Conservation (phyloP, 805 yeast species). For the Pichia kluyveri region DNA sequence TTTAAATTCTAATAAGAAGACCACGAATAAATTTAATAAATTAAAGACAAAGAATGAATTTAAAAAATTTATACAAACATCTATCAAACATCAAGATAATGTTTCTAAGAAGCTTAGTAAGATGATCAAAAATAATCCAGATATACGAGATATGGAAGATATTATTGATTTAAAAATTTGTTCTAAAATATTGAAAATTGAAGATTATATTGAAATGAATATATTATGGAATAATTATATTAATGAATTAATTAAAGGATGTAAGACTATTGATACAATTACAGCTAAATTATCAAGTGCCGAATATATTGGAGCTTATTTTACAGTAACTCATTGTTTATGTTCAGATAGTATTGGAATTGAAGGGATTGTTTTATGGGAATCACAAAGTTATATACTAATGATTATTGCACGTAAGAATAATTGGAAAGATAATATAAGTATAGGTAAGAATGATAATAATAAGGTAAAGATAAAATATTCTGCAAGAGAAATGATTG, state of each 20-base stretch:
- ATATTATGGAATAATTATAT: conserved; percentile 70
- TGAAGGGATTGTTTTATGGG: conserved; percentile 77
- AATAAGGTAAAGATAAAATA: conserved; percentile 12
- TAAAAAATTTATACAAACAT: conserved; percentile 30
- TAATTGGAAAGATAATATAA: conserved; percentile 27
- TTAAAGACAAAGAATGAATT: conserved; percentile 31
- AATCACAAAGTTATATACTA: conserved; percentile 64
- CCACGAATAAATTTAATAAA: conserved; percentile 16
- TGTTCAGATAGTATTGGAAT: conserved; percentile 52
- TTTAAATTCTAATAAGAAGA: not conserved
- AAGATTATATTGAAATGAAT: conserved; percentile 45
- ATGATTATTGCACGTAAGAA: conserved; percentile 41
- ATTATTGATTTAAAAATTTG: conserved; percentile 17
- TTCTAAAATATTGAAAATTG: conserved; percentile 28
- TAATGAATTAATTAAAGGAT: conserved; percentile 37
- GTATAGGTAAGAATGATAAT: not conserved
- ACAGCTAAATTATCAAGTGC: conserved; percentile 60
- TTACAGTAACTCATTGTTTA: conserved; percentile 49
- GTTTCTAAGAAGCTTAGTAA: conserved; percentile 29
- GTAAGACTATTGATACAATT: conserved; percentile 22
- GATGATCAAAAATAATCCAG: conserved; percentile 18
- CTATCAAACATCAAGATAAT: conserved; percentile 31
- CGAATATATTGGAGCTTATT: conserved; percentile 70
- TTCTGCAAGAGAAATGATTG: conserved; percentile 30
- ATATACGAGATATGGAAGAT: conserved; percentile 11